Evolutionary conservation across 169 alveolate genomes (phyloP), one percentile per base, ranked within the genome.

Genomic region (Theileria annulata): DNA sequence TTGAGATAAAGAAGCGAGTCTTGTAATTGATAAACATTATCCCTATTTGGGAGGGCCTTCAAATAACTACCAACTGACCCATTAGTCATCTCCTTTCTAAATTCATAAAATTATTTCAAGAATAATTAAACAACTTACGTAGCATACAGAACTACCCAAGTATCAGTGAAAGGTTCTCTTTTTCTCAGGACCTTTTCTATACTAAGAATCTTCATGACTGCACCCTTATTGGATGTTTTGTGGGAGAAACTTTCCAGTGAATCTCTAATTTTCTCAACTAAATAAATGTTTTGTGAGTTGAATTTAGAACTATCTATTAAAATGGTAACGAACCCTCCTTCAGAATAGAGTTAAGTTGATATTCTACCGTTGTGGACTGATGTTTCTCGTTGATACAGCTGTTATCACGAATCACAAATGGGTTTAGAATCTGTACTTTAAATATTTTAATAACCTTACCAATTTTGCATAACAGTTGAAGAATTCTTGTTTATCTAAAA

Each of bases 401-500:
- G 15, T 70, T 70, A 9, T 70, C 51, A 25, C 77, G 42, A 27
- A 70, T 70, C 2, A 70, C 54, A 56, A 31, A 70, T 21, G 77
- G 77, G 42, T 70, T 70, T 3, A 70, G 67, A 19, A 70, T 19
- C 73, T 64, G 37, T 5, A 8, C 28, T 56, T 1, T 56, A 2
- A 56, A 56, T 56, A 56, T 5, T 0, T 25, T 56, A n/a, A 56
- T 10, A 21, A 21, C 9, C 56, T 21, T 21, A 64, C 73, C 67
- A 70, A 27, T 70, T 70, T 70, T 4, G 77, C 77, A 56, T 48
- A 70, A 51, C 67, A 70, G 27, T 37, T 19, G 73, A 64, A 21
- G 37, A 5, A 37, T 37, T 64, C 27, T 60, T 25, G 9, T 10
- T 64, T 64, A 8, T 64, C 73, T 37, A 42, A 42, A 42, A 0